phyloP scores from a whole-genome alignment of 345 rosid genomes.

The Gossypium mustelinum region DNA sequence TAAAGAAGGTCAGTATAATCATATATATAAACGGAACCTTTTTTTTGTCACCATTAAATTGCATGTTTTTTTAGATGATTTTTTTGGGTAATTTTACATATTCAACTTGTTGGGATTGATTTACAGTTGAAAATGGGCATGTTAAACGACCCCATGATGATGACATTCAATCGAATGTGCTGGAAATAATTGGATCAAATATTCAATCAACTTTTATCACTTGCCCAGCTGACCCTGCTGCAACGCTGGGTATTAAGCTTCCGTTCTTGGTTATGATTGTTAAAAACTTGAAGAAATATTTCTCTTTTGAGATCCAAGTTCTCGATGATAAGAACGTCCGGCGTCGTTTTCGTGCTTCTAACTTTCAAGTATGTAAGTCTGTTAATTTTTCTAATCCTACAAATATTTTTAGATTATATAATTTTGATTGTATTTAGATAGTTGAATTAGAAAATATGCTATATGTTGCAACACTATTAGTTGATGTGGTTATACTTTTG shows the following conservation, averaged over 20 bases:
- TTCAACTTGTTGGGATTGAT: neutral
- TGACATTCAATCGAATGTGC: slow-evolving; percentile 83
- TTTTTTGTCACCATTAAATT: neutral
- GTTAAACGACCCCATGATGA: slow-evolving; percentile 84
- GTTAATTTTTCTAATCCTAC: slow-evolving; percentile 25
- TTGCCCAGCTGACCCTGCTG: slow-evolving; percentile 83
- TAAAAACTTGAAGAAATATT: slow-evolving; percentile 85
- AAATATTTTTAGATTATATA: neutral
- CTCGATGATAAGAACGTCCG: slow-evolving; percentile 97
- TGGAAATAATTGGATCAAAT: slow-evolving; percentile 82
- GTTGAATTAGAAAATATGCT: neutral
- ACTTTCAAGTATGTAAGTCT: slow-evolving; percentile 91
- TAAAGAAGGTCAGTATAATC: slow-evolving; percentile 54
- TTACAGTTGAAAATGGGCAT: slow-evolving; percentile 78
- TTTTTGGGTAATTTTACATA: neutral
- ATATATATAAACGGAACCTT: neutral
- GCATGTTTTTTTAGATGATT: neutral
- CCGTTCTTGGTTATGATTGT: slow-evolving; percentile 90
- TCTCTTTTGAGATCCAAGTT: slow-evolving; percentile 93
- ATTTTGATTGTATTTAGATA: neutral
- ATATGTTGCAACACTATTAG: neutral
- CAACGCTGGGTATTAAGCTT: slow-evolving; percentile 94
- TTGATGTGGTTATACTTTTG: neutral
- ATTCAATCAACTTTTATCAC: slow-evolving; percentile 89
- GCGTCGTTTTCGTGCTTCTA: slow-evolving; percentile 95